phyloP scores from a whole-genome alignment of 345 rosid genomes.

The Bretschneidera sinensis region DNA sequence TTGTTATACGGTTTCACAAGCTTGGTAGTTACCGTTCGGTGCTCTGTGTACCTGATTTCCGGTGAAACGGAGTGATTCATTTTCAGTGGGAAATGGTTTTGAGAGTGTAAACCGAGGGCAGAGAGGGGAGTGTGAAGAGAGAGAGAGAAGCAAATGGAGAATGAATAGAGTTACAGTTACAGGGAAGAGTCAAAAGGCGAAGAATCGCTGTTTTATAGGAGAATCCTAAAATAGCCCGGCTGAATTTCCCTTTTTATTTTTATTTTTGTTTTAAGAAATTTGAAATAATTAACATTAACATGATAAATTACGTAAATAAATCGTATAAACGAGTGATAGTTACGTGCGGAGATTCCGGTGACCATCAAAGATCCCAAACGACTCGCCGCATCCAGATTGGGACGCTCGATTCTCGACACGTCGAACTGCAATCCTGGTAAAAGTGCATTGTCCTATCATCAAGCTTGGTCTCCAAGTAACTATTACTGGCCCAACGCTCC shows the following conservation, averaged over 20 bases:
- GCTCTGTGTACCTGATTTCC: conserved; percentile 38
- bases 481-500: no score
- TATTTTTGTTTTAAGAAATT: neutral
- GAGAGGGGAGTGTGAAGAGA: neutral
- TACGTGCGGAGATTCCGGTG: conserved; percentile 31
- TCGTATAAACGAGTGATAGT: neutral
- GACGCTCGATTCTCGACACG: conserved; percentile 22
- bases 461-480: no score
- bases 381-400: conserved; percentile 36
- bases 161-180: conserved; percentile 22
- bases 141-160: neutral
- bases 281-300: conserved; percentile 5
- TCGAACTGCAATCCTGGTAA: conserved; percentile 11
- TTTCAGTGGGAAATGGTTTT: neutral
- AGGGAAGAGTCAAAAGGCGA: conserved; percentile 37
- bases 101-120: neutral
- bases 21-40: conserved; percentile 32
- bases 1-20: conserved; percentile 10
- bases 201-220: conserved; percentile 43
- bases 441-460: neutral
- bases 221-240: conserved; percentile 22
- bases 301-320: conserved; percentile 1
- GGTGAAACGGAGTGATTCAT: conserved; percentile 15
- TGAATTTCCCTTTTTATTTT: neutral
- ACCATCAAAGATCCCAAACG: conserved; percentile 27